Base-by-base conservation (phyloP, 805 yeast species). In the Candida corydali region DNA sequence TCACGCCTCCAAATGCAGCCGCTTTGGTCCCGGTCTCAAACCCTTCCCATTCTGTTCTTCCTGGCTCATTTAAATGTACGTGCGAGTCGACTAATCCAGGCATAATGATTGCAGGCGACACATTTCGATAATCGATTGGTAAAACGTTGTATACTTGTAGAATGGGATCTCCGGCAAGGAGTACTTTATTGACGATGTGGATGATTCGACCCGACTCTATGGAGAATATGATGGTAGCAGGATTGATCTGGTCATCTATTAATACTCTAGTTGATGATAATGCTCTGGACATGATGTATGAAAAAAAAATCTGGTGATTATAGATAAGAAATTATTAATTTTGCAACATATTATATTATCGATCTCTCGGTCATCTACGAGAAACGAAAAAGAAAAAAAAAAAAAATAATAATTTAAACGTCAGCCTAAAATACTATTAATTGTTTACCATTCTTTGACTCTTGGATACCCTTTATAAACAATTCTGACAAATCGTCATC, bases 21-120 rank as follows among this genome's bases (percentile, higher is more conserved):
- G 96, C 85, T 54, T 82, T 81, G 0, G 98, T 89, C 0, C 98
- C 98, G 0, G 95, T 83, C n/a, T 80, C 95, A 56, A 91, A 89
- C 1, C 98, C 98, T 60, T 89, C 98, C 98, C 98, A 89, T 44
- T 88, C 96, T 1, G 97, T 89, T 49, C 97, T 69, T n/a, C 98
- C 98, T 0, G 98, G 97, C 52, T 91, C 98, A 57, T 91, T 91
- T 48, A 89, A 65, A 53, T 89, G 98, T 17, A 89, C 98, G 57
- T 89, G 98, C 4, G 95, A 75, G 53, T 89, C 98, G 3, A 89
- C 94, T 20, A 89, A 70, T 0, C 98, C 98, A 0, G 98, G 97
- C 67, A 91, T 65, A 9, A 89, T 71, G 22, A 75, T 75, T 15
- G 65, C 56, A 0, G 89, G 87, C 3, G 82, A 67, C 4, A 80